These are phyloP conservation scores for Moesziomyces sp. DNA, from an alignment of 1,284 basidiomycete genomes.

Conservation along the genomic window DNA sequence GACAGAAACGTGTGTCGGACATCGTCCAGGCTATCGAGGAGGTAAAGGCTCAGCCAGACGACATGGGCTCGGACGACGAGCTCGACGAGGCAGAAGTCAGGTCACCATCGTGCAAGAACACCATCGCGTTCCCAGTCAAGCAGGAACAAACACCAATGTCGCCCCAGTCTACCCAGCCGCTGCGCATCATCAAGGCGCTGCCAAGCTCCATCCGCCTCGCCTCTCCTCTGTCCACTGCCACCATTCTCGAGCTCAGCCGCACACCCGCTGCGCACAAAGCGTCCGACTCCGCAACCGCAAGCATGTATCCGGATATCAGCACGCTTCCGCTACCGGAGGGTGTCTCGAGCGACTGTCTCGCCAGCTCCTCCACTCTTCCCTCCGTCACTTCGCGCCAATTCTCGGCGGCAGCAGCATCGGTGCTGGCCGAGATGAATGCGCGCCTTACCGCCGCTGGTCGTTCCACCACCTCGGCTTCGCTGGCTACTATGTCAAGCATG, in stretches of 20 bases:
- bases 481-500: conserved; percentile 30
- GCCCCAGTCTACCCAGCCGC: conserved; percentile 26
- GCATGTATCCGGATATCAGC: conserved; percentile 37
- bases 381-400: conserved; percentile 46
- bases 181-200: conserved; percentile 51
- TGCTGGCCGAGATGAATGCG: conserved; percentile 56
- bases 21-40: conserved; percentile 42
- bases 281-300: conserved; percentile 3
- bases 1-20: conserved; percentile 35
- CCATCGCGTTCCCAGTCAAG: conserved; percentile 13
- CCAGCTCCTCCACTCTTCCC: conserved; percentile 38
- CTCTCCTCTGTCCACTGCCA: conserved; percentile 29
- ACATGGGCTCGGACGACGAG: conserved; percentile 31
- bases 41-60: conserved; percentile 27
- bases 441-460: conserved; percentile 43
- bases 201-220: conserved; percentile 33
- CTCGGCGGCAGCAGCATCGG: conserved; percentile 42
- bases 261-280: neutral
- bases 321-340: conserved; percentile 19
- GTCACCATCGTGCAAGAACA: conserved; percentile 20
- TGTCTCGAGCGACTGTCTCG: conserved; percentile 22
- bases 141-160: neutral
- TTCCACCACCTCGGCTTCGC: conserved; percentile 27
- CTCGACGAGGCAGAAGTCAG: conserved; percentile 3
- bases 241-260: conserved; percentile 34